phyloP scores from a whole-genome alignment of 495 filamentous ascomycete species.

The Hyaloscypha variabilis region DNA sequence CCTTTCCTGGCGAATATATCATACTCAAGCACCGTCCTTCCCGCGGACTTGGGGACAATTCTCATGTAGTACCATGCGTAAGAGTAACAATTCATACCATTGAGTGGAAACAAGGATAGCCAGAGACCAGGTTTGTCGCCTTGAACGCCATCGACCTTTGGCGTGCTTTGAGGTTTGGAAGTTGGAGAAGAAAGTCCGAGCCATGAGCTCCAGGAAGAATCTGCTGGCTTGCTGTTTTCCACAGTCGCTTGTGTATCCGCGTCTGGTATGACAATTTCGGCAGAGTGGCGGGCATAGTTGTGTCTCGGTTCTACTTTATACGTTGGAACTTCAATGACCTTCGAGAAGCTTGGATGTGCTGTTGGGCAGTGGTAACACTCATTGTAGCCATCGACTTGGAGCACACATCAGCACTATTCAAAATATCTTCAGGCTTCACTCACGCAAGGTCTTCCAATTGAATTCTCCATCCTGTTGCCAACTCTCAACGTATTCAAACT shows the following conservation, averaged over 20 bases:
- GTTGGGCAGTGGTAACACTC: conserved; percentile 57
- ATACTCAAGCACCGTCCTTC: conserved; percentile 42
- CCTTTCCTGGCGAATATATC: conserved; percentile 52
- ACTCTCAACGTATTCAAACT: conserved; percentile 49
- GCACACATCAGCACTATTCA: not conserved
- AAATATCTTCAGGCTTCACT: not conserved
- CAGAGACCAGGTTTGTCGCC: conserved; percentile 30
- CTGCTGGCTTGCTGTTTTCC: conserved; percentile 23
- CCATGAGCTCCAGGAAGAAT: conserved; percentile 3
- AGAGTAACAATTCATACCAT: conserved; percentile 35
- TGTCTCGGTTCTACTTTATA: conserved; percentile 46
- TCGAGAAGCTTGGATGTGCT: conserved; percentile 48
- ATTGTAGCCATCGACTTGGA: conserved; percentile 49
- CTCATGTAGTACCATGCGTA: conserved; percentile 53
- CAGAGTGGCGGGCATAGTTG: conserved; percentile 45
- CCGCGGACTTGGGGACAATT: conserved; percentile 44
- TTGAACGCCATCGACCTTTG: conserved; percentile 45
- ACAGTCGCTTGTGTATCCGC: conserved; percentile 39
- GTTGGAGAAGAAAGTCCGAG: conserved; percentile 41
- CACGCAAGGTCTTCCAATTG: conserved; percentile 54
- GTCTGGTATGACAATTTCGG: conserved; percentile 27
- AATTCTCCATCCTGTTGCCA: conserved; percentile 48
- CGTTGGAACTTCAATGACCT: conserved; percentile 43
- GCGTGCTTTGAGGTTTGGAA: conserved; percentile 45
- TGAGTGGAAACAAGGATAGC: conserved; percentile 6